These are phyloP conservation scores for Candida boleticola DNA, from an alignment of 805 yeast genomes.

Conservation along the genomic window DNA sequence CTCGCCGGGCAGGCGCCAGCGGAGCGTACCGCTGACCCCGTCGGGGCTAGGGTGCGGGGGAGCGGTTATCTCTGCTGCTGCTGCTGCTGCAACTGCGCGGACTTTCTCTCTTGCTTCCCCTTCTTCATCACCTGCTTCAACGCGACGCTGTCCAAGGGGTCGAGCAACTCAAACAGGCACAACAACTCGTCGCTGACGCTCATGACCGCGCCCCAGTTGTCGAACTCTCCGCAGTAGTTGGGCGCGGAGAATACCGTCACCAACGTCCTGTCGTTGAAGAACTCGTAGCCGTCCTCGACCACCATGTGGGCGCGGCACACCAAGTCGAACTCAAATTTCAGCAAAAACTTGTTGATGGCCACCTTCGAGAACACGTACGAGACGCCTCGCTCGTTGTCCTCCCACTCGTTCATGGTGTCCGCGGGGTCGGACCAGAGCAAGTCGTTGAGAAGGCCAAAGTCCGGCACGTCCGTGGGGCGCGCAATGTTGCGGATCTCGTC, in stretches of 20 bases:
- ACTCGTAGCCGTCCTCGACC: slow-evolving; percentile 77
- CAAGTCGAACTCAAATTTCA: slow-evolving; percentile 73
- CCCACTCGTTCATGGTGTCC: slow-evolving; percentile 81
- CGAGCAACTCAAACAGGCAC: slow-evolving; percentile 89
- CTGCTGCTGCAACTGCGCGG: slow-evolving; percentile 35
- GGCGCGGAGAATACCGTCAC: slow-evolving; percentile 78
- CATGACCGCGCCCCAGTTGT: slow-evolving; percentile 98
- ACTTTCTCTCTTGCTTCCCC: slow-evolving; percentile 83
- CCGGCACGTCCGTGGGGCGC: slow-evolving; percentile 85
- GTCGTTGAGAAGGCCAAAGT: slow-evolving; percentile 74
- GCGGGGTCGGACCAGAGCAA: slow-evolving; percentile 85
- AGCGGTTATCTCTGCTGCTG: no score
- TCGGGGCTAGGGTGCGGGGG: no score
- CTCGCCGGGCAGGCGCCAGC: no score
- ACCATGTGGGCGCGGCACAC: slow-evolving; percentile 90
- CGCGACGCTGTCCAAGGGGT: slow-evolving; percentile 91
- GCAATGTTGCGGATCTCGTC: slow-evolving; percentile 74
- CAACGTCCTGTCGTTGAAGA: slow-evolving; percentile 66
- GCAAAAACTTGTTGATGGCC: slow-evolving; percentile 74
- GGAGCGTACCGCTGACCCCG: no score
- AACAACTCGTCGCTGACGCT: slow-evolving; percentile 88
- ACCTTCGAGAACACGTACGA: slow-evolving; percentile 76
- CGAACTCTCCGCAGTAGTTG: slow-evolving; percentile 78
- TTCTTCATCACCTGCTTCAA: slow-evolving; percentile 91
- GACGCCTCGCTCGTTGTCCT: slow-evolving; percentile 83